A percentile compares a stretch with the other conserved stretches of the same genome.
phyloP scores from a whole-genome alignment of 805 yeast genomes.

The Hanseniaspora singularis region DNA sequence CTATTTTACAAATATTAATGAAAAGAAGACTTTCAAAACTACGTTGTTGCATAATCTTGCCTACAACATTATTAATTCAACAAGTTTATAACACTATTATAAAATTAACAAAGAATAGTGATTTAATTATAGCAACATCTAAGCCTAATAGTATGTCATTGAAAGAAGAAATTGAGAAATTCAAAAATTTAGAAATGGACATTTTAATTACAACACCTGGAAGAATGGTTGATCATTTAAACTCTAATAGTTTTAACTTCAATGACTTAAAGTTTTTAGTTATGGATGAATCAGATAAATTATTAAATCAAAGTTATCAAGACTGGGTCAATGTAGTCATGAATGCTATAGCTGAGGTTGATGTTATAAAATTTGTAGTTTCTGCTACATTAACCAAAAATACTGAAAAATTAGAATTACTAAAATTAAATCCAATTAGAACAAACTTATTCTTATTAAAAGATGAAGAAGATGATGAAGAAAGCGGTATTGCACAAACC shows the following conservation, averaged over 20 bases:
- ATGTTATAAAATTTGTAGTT: slow-evolving; percentile 58
- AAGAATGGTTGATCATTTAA: slow-evolving; percentile 65
- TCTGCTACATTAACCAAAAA: slow-evolving; percentile 92
- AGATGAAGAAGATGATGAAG: slow-evolving; percentile 34
- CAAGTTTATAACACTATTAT: slow-evolving; percentile 66
- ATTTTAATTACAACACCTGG: slow-evolving; percentile 66
- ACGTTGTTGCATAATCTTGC: slow-evolving; percentile 70
- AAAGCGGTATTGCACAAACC: slow-evolving; percentile 28
- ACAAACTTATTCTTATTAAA: slow-evolving; percentile 65
- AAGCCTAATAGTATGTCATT: slow-evolving; percentile 44
- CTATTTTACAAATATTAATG: slow-evolving; percentile 59
- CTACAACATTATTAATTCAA: slow-evolving; percentile 74
- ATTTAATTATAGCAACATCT: slow-evolving; percentile 40
- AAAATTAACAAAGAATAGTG: slow-evolving; percentile 52
- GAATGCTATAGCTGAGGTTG: slow-evolving; percentile 27
- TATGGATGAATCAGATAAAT: slow-evolving; percentile 72
- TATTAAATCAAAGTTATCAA: slow-evolving; percentile 80
- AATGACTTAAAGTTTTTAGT: slow-evolving; percentile 48
- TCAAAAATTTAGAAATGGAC: slow-evolving; percentile 45
- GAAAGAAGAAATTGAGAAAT: slow-evolving; percentile 47
- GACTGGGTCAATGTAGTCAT: slow-evolving; percentile 67
- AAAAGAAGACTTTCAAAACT: slow-evolving; percentile 56
- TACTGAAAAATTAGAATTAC: slow-evolving; percentile 67
- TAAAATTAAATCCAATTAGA: slow-evolving; percentile 41
- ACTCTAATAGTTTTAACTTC: slow-evolving; percentile 34